Evolutionary conservation across 306 rosid genomes (phyloP).

Genomic region (Vigna mungo): DNA sequence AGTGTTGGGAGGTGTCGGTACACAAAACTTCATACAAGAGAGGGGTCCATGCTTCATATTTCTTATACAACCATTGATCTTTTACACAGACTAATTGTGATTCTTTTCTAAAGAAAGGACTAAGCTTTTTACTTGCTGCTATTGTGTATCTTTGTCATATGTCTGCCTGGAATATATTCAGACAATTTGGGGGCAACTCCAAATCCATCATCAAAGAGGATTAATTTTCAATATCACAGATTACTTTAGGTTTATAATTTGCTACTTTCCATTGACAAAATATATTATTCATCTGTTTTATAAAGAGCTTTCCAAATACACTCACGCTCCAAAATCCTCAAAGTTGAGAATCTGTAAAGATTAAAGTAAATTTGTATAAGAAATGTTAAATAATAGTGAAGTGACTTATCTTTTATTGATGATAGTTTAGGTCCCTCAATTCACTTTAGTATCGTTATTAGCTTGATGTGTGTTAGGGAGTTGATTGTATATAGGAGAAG

Average conservation of each 20-base stretch:
- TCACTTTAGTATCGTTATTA: slow-evolving; percentile 18
- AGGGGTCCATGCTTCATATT: background rate
- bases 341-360: slow-evolving; percentile 14
- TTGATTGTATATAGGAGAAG: too few relatives aligned
- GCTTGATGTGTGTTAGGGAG: too few relatives aligned
- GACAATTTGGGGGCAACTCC: slow-evolving; percentile 26
- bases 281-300: slow-evolving; percentile 11
- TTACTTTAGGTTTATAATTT: slow-evolving; percentile 12
- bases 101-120: slow-evolving; percentile 2
- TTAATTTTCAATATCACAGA: slow-evolving; percentile 21
- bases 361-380: slow-evolving; percentile 13
- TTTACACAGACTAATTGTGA: background rate
- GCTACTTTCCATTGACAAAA: background rate
- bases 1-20: background rate
- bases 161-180: background rate
- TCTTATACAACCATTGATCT: slow-evolving; percentile 4
- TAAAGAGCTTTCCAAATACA: slow-evolving; percentile 17
- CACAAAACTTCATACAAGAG: background rate
- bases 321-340: slow-evolving; percentile 27
- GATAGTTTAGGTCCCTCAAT: slow-evolving; percentile 1
- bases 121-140: background rate
- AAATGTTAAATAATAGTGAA: slow-evolving; percentile 31
- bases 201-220: slow-evolving; percentile 9
- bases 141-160: background rate
- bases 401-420: slow-evolving; percentile 13